phyloP scores from a whole-genome alignment of 768 basidiomycete genomes.

The Crucibulum laeve region DNA sequence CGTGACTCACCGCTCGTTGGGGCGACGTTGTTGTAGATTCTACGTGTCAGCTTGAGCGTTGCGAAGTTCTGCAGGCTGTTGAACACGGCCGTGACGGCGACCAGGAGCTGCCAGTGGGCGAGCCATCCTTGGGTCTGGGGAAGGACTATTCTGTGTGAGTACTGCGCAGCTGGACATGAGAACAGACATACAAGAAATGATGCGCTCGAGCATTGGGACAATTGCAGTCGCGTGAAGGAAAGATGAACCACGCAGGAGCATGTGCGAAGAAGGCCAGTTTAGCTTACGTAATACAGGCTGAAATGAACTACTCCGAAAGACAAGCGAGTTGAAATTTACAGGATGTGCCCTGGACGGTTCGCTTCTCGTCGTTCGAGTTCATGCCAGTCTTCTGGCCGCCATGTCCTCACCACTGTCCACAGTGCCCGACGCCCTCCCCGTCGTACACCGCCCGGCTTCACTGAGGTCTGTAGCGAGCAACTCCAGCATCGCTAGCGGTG shows the following conservation, averaged over 20 bases:
- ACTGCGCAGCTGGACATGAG: background rate
- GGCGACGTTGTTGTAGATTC: constrained; percentile 60
- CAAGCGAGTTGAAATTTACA: background rate
- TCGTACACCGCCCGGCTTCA: constrained; percentile 30
- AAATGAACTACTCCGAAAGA: background rate
- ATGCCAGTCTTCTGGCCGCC: too few relatives aligned
- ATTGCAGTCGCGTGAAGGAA: too few relatives aligned
- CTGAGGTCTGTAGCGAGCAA: constrained; percentile 46
- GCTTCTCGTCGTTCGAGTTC: background rate
- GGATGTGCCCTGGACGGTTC: background rate
- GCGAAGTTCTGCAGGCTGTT: constrained; percentile 83
- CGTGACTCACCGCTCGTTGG: constrained; percentile 28
- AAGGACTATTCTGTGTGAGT: constrained; percentile 39
- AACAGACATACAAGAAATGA: background rate
- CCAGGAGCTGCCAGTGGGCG: constrained; percentile 85
- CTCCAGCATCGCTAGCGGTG: constrained; percentile 43
- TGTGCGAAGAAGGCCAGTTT: too few relatives aligned
- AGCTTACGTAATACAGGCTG: background rate
- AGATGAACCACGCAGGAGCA: too few relatives aligned
- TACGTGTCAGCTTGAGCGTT: constrained; percentile 72
- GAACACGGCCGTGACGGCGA: constrained; percentile 74
- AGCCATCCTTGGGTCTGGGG: constrained; percentile 68
- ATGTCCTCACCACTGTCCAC: constrained; percentile 20
- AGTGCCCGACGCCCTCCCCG: constrained; percentile 1
- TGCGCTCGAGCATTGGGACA: background rate